These are phyloP conservation scores for Microsporum audouinii DNA, from an alignment of 2,329 filamentous ascomycete species.

Conservation along the genomic window DNA sequence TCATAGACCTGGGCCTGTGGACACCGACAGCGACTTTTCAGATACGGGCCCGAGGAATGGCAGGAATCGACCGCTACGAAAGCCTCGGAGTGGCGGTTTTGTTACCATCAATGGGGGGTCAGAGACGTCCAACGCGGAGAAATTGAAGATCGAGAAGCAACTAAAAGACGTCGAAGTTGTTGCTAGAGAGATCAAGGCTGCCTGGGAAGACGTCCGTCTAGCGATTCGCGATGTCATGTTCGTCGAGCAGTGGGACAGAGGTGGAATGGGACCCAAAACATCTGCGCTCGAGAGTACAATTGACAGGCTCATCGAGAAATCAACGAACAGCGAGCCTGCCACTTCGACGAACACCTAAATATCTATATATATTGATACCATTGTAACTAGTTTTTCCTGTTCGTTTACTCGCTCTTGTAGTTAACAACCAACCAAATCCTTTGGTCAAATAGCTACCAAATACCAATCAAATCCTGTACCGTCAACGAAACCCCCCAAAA, in stretches of 20 bases:
- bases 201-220: neutral
- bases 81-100: neutral
- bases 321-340: neutral
- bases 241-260: neutral
- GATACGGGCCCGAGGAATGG: neutral
- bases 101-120: neutral
- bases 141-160: neutral
- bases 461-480: neutral
- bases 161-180: neutral
- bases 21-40: neutral
- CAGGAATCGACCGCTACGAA: neutral
- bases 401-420: neutral
- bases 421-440: neutral
- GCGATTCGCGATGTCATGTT: neutral
- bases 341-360: neutral
- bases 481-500: neutral
- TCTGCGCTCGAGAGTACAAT: neutral
- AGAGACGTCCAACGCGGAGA: neutral
- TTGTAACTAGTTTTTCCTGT: neutral
- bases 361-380: neutral
- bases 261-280: neutral
- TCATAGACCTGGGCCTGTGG: neutral
- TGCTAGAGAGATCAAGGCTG: neutral
- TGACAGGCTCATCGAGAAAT: neutral
- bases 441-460: neutral